Percentiles rank a stretch among this genome's conserved stretches.
phyloP scores from a whole-genome alignment of 495 filamentous ascomycete genomes.

The Aspergillus sparsus region DNA sequence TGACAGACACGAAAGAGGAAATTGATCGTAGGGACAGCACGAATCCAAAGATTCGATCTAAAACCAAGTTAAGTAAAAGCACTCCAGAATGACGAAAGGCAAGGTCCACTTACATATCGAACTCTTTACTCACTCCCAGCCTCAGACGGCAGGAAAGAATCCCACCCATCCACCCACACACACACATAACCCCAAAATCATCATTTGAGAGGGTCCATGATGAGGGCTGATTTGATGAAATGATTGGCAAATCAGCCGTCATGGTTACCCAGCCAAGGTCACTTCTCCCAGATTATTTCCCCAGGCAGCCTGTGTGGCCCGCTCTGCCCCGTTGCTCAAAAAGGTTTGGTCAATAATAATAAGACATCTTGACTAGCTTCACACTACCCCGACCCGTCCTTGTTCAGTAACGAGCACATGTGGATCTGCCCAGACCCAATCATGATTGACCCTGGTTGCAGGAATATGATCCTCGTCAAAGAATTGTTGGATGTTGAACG shows the following conservation, averaged over 20 bases:
- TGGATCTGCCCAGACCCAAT: slow-evolving; percentile 16
- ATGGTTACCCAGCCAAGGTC: slow-evolving; percentile 18
- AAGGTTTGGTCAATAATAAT: slow-evolving; percentile 12
- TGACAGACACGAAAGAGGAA: slow-evolving; percentile 11
- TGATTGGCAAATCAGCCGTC: slow-evolving; percentile 12
- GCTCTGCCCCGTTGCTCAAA: not conserved
- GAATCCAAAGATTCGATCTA: slow-evolving; percentile 14
- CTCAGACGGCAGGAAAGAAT: not conserved
- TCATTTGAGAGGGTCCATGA: not conserved
- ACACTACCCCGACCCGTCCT: not conserved
- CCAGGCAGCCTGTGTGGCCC: slow-evolving; percentile 8
- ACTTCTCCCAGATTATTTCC: slow-evolving; percentile 12
- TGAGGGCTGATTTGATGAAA: not conserved
- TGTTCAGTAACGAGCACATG: not conserved
- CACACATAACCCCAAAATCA: not conserved
- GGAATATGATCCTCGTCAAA: slow-evolving; percentile 16
- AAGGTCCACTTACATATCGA: not conserved
- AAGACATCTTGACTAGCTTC: not conserved
- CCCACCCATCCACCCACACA: not conserved
- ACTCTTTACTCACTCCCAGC: not conserved
- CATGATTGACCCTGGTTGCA: not conserved
- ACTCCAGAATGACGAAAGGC: slow-evolving; percentile 1
- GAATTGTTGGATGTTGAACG: slow-evolving; percentile 2
- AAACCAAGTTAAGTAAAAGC: slow-evolving; percentile 11
- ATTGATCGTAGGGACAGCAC: slow-evolving; percentile 7